phyloP scores from a whole-genome alignment of 2,329 filamentous ascomycete species.

The Scedosporium apiospermum region DNA sequence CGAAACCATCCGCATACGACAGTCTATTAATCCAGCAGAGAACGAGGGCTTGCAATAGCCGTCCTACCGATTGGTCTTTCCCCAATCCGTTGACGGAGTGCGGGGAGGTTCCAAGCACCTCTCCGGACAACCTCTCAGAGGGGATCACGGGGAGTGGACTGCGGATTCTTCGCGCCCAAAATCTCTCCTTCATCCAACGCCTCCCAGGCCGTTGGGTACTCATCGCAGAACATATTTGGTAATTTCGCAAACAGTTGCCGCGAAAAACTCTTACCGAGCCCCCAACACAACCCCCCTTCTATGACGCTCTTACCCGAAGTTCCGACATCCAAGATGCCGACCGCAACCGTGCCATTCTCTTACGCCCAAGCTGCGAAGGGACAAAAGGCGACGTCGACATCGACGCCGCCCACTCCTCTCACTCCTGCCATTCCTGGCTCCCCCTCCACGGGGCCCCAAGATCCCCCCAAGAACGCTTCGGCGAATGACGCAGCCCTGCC shows the following conservation, averaged over 20 bases:
- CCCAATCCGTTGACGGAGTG: conserved; percentile 1
- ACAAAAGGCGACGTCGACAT: conserved; percentile 23
- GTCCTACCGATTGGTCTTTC: conserved; percentile 1
- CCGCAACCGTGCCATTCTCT: conserved; percentile 58
- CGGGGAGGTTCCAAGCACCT: conserved; percentile 8
- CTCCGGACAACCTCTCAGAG: conserved; percentile 8
- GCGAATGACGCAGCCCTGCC: not conserved
- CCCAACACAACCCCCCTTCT: not conserved
- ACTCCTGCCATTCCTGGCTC: not conserved
- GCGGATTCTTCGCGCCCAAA: conserved; percentile 2
- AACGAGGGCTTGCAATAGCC: not conserved
- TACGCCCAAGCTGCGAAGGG: conserved; percentile 95
- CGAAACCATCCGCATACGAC: not conserved
- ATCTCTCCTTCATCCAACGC: not conserved
- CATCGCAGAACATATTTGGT: not conserved
- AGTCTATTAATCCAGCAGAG: not conserved
- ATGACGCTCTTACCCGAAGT: not conserved
- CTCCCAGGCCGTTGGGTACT: not conserved
- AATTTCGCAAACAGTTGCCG: not conserved
- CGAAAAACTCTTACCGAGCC: not conserved
- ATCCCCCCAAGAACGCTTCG: not conserved
- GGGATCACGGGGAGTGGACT: conserved; percentile 1
- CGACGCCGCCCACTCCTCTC: conserved; percentile 5
- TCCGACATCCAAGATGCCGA: conserved; percentile 34
- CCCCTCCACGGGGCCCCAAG: not conserved